Conservation (phyloP, 495 filamentous ascomycete genomes). For the Neurospora hispaniola region DNA sequence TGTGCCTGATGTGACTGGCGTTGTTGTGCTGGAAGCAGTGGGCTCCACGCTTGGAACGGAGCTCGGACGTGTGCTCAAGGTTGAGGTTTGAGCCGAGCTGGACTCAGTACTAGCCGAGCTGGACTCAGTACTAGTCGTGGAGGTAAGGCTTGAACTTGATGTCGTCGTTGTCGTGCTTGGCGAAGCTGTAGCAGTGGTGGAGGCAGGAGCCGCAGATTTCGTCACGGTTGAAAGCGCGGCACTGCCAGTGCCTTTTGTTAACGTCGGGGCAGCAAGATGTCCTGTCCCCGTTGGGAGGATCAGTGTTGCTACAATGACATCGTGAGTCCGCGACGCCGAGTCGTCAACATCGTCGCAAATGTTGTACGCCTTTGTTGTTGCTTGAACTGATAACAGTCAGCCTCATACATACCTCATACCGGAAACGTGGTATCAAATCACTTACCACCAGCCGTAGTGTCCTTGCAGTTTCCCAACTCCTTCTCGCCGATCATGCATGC, state of each 20-base stretch:
- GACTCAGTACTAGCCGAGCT: background rate
- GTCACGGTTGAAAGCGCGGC: conserved; percentile 3
- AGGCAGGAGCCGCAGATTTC: conserved; percentile 6
- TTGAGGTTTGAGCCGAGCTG: background rate
- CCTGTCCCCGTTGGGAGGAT: conserved; percentile 24
- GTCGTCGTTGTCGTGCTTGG: conserved; percentile 6
- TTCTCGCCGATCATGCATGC: conserved; percentile 47
- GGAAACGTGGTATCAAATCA: too few relatives aligned
- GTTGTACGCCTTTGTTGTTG: conserved; percentile 34
- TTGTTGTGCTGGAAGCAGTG: background rate
- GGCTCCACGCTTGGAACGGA: background rate
- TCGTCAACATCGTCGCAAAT: conserved; percentile 47
- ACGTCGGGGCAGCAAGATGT: conserved; percentile 14
- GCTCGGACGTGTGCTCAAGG: background rate
- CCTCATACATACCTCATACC: background rate
- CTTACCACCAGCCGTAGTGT: conserved; percentile 18
- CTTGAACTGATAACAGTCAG: conserved; percentile 23
- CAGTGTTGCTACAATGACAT: conserved; percentile 49
- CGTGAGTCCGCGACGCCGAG: conserved; percentile 48
- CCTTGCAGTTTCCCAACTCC: conserved; percentile 30
- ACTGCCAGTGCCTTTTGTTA: conserved; percentile 7
- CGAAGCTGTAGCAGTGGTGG: conserved; percentile 8
- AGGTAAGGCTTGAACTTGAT: conserved; percentile 4
- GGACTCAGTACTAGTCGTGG: background rate
- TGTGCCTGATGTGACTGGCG: background rate